phyloP scores from a whole-genome alignment of 2,329 filamentous ascomycete genomes.

The Talaromyces sp. region DNA sequence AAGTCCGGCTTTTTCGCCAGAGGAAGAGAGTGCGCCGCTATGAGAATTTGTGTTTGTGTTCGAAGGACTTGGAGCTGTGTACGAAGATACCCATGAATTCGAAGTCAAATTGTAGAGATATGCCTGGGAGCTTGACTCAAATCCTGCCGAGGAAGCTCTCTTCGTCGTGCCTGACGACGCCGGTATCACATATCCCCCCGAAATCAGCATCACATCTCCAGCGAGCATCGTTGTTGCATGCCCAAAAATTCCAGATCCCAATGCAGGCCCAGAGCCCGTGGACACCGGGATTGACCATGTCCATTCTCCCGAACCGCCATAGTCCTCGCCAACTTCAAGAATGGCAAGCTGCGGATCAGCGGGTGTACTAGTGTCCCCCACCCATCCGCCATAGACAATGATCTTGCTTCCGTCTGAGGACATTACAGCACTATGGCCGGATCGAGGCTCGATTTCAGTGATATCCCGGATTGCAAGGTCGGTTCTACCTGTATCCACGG shows the following conservation, averaged over 20 bases:
- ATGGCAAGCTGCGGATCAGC: slow-evolving; percentile 79
- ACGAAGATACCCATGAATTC: slow-evolving; percentile 55
- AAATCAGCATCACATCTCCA: slow-evolving; percentile 59
- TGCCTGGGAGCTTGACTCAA: slow-evolving; percentile 42
- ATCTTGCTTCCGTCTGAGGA: slow-evolving; percentile 74
- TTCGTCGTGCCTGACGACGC: slow-evolving; percentile 33
- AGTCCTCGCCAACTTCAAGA: slow-evolving; percentile 70
- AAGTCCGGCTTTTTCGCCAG: slow-evolving; percentile 54
- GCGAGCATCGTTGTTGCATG: slow-evolving; percentile 61
- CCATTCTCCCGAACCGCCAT: slow-evolving; percentile 53
- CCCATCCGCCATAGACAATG: slow-evolving; percentile 85
- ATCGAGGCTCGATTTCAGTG: slow-evolving; percentile 68
- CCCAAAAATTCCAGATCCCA: slow-evolving; percentile 55
- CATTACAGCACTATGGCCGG: slow-evolving; percentile 81
- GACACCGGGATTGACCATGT: slow-evolving; percentile 40
- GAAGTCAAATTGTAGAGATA: slow-evolving; percentile 63
- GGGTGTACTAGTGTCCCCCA: slow-evolving; percentile 71
- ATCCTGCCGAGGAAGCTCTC: slow-evolving; percentile 28
- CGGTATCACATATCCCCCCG: slow-evolving; percentile 56
- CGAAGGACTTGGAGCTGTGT: slow-evolving; percentile 46
- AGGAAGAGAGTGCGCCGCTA: slow-evolving; percentile 26
- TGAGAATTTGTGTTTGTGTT: slow-evolving; percentile 20
- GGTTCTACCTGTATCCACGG: slow-evolving; percentile 42
- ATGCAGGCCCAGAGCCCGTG: slow-evolving; percentile 36
- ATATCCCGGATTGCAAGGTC: slow-evolving; percentile 55